Conservation (phyloP, 1,284 basidiomycete species). For the Ceratobasidium theobromae region DNA sequence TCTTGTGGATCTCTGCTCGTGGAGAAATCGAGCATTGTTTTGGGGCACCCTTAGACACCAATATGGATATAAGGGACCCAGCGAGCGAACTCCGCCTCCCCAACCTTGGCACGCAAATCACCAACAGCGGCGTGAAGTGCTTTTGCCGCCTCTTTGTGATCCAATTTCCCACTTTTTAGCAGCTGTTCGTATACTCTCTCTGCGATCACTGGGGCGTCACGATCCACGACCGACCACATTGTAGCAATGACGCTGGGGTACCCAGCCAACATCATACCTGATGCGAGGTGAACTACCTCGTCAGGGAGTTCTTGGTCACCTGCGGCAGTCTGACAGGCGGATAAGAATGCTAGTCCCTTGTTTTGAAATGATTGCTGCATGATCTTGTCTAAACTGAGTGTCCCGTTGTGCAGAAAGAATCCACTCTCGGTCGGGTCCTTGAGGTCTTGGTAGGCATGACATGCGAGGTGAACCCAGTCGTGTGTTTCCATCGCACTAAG, state of each 20-base stretch:
- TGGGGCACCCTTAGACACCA: too few species aligned
- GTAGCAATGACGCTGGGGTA: slow-evolving; percentile 16
- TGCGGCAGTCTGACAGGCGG: background rate
- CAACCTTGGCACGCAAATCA: slow-evolving; percentile 1
- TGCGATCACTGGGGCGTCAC: slow-evolving; percentile 20
- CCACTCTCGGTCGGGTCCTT: background rate
- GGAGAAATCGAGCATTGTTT: too few species aligned
- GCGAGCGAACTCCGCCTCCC: background rate
- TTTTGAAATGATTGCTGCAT: background rate
- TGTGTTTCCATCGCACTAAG: slow-evolving; percentile 4
- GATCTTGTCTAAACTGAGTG: slow-evolving; percentile 18
- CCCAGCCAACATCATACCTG: slow-evolving; percentile 14
- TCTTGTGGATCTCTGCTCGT: too few species aligned
- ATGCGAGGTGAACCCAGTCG: slow-evolving; percentile 31
- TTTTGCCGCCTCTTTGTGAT: background rate
- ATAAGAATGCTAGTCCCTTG: background rate
- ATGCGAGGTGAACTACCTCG: background rate
- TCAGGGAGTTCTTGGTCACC: background rate
- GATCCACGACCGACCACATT: slow-evolving; percentile 15
- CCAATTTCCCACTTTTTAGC: background rate
- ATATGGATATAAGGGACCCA: slow-evolving; percentile 7
- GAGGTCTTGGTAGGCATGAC: slow-evolving; percentile 23
- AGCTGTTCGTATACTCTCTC: background rate
- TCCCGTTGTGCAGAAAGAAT: slow-evolving; percentile 28
- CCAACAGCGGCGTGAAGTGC: slow-evolving; percentile 4